Conservation (phyloP, 805 yeast species). For the Priceomyces melissophilus region DNA sequence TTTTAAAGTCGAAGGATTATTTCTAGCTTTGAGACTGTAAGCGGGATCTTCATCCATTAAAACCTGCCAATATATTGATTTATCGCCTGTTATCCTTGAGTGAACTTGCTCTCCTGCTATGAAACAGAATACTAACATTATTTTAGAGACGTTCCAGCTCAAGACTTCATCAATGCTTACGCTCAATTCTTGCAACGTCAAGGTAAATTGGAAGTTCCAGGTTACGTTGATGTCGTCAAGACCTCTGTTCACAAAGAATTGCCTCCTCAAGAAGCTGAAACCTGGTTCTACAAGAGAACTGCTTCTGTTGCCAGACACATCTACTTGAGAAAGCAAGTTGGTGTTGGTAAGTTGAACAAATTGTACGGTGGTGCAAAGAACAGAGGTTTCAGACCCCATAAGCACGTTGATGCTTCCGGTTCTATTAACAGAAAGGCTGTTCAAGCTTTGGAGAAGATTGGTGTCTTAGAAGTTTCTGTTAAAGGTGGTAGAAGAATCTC, state of each 20-base stretch:
- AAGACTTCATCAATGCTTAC: constrained; percentile 98
- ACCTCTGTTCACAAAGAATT: constrained; percentile 98
- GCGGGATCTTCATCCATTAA: no score
- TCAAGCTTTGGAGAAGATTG: constrained; percentile 97
- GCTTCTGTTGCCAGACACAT: constrained; percentile 99
- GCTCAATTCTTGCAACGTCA: constrained; percentile 99
- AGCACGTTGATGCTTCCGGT: constrained; percentile 98
- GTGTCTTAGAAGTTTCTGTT: constrained; percentile 93
- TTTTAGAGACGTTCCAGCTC: constrained; percentile 99
- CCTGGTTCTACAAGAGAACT: constrained; percentile 99
- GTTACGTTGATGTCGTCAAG: constrained; percentile 99
- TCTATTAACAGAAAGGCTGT: constrained; percentile 98
- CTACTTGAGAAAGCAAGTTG: constrained; percentile 98
- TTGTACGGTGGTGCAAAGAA: constrained; percentile 98
- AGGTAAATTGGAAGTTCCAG: constrained; percentile 99
- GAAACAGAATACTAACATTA: constrained; percentile 27
- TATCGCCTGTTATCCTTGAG: no score
- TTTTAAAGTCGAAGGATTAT: no score
- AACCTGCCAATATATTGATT: no score
- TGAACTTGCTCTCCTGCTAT: no score
- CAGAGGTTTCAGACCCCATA: constrained; percentile 99
- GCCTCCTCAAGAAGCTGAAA: constrained; percentile 99
- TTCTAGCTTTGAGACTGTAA: no score
- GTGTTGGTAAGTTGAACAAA: constrained; percentile 99
- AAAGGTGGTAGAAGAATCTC: constrained; percentile 99